Conservation (phyloP, 306 rosid genomes). For the Vicia sativa region DNA sequence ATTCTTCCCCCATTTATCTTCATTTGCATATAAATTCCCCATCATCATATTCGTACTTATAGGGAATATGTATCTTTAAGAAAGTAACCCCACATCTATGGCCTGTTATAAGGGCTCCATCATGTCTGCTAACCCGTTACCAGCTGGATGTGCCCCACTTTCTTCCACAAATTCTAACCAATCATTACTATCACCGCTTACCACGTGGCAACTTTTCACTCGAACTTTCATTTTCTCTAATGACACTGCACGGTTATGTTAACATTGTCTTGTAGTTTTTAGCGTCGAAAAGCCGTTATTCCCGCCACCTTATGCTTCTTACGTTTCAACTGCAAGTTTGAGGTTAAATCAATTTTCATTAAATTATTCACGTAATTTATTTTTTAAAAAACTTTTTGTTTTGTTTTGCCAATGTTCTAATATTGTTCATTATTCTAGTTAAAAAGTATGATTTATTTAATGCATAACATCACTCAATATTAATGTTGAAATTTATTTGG, state of each 20-base stretch:
- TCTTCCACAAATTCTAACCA: constrained; percentile 25
- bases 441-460: neutral
- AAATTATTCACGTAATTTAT: neutral
- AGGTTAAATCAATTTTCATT: neutral
- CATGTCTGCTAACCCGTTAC: constrained; percentile 30
- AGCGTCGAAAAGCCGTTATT: constrained; percentile 80
- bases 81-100: constrained; percentile 38
- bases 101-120: constrained; percentile 45
- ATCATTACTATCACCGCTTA: constrained; percentile 28
- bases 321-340: constrained; percentile 42
- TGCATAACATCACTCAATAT: neutral
- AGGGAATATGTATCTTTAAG: constrained; percentile 26
- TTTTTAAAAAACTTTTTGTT: no score
- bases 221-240: constrained; percentile 6
- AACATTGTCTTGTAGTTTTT: constrained; percentile 26
- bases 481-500: neutral
- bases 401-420: neutral
- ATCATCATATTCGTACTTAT: neutral
- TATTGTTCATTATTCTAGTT: neutral
- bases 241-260: constrained; percentile 11
- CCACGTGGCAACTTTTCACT: constrained; percentile 52
- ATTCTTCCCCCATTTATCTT: neutral
- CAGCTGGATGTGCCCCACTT: constrained; percentile 45
- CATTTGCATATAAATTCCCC: neutral
- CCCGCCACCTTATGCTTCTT: constrained; percentile 59